Conservation (phyloP, 2,329 filamentous ascomycete species). For the Arthrinium phaeospermum region DNA sequence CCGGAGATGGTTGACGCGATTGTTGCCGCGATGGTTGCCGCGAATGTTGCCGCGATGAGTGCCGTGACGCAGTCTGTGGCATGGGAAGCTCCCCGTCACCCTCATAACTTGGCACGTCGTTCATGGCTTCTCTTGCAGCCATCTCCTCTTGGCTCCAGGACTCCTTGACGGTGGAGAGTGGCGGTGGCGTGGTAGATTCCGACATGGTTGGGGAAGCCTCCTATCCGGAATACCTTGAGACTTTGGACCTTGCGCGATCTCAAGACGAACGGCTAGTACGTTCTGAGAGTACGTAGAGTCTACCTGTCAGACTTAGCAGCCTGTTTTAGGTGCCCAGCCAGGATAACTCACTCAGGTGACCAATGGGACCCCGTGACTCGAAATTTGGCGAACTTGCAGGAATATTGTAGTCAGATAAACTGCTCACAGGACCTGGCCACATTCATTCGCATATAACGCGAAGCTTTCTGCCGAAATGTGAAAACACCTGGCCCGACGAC, state of each 20-base stretch:
- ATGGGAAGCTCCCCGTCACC: constrained; percentile 1
- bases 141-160: constrained; percentile 21
- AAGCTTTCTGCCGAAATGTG: not conserved
- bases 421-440: not conserved
- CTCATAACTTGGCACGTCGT: constrained; percentile 10
- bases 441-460: not conserved
- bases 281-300: not conserved
- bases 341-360: not conserved
- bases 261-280: not conserved
- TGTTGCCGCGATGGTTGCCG: not conserved
- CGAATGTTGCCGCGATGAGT: not conserved
- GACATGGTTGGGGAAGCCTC: not conserved
- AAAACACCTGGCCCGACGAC: not conserved
- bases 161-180: constrained; percentile 10
- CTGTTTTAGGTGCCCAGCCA: not conserved
- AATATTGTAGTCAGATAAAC: not conserved
- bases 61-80: not conserved
- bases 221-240: not conserved
- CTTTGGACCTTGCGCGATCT: not conserved
- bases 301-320: not conserved
- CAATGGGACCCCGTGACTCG: not conserved
- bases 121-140: constrained; percentile 15
- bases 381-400: not conserved
- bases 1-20: not conserved
- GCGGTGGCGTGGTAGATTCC: constrained; percentile 18